Percentiles rank a stretch among this genome's conserved stretches.
Evolutionary conservation across 2,329 filamentous ascomycete genomes (phyloP).

Genomic region (Mariannaea elegans): DNA sequence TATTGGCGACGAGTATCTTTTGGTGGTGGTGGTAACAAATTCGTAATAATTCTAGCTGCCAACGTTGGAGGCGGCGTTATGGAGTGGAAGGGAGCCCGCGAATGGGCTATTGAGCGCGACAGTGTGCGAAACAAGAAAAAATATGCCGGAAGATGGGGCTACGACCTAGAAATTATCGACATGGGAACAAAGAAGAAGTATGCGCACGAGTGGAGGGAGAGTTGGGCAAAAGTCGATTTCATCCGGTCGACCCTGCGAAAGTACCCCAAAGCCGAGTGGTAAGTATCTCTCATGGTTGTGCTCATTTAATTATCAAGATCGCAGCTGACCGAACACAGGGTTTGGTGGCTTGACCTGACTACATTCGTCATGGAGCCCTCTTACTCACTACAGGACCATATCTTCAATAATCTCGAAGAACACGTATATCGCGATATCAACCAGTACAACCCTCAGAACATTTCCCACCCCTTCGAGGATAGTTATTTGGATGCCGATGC

Average conservation of each 20-base stretch:
- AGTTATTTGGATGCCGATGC: conserved; percentile 80
- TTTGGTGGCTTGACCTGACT: conserved; percentile 99
- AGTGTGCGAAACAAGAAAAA: conserved; percentile 94
- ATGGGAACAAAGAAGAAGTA: conserved; percentile 99
- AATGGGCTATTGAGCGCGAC: conserved; percentile 98
- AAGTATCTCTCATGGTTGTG: conserved; percentile 46
- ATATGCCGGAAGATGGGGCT: conserved; percentile 89
- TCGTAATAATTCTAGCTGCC: conserved; percentile 90
- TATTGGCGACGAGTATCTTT: conserved; percentile 76
- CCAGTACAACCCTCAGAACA: conserved; percentile 92
- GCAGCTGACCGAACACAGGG: conserved; percentile 68
- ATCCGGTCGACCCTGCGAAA: conserved; percentile 89
- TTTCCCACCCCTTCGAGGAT: conserved; percentile 81
- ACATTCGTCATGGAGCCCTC: conserved; percentile 98
- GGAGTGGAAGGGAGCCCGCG: conserved; percentile 97
- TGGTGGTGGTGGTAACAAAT: conserved; percentile 87
- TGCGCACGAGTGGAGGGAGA: conserved; percentile 98
- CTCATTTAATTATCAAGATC: neutral
- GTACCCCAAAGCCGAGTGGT: conserved; percentile 97
- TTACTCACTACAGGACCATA: conserved; percentile 87
- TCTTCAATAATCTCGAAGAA: conserved; percentile 81
- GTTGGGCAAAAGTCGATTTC: conserved; percentile 98
- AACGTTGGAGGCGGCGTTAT: conserved; percentile 97
- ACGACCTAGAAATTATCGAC: conserved; percentile 94
- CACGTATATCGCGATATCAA: conserved; percentile 96